These are phyloP conservation scores for Polyporus arcularius DNA, from an alignment of 768 basidiomycete species.

Conservation along the genomic window DNA sequence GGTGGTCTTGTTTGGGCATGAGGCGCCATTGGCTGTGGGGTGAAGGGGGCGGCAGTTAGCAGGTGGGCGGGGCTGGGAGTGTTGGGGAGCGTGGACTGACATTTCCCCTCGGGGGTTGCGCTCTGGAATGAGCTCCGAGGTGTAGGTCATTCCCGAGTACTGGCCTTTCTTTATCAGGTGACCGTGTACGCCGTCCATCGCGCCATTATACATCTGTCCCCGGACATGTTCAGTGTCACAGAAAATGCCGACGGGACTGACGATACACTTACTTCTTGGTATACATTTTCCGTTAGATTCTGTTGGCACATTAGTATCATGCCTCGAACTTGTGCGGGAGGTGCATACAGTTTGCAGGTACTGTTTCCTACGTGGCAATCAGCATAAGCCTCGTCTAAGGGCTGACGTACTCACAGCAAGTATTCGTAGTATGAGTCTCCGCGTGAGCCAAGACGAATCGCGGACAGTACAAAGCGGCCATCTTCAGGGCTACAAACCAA, in stretches of 20 bases:
- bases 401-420: conserved; percentile 54
- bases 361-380: conserved; percentile 54
- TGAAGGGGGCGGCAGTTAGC: not conserved
- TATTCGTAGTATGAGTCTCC: conserved; percentile 97
- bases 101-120: conserved; percentile 31
- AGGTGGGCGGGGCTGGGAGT: not conserved
- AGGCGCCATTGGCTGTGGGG: conserved; percentile 65
- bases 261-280: conserved; percentile 59
- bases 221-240: not conserved
- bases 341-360: conserved; percentile 73
- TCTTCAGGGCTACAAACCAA: conserved; percentile 41
- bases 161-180: conserved; percentile 70
- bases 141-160: conserved; percentile 66
- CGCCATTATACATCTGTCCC: conserved; percentile 83
- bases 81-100: conserved; percentile 30
- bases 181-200: conserved; percentile 79
- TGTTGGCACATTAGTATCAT: conserved; percentile 27
- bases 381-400: conserved; percentile 4
- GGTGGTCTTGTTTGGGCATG: conserved; percentile 90
- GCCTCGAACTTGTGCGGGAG: not conserved
- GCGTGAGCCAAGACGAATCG: conserved; percentile 87
- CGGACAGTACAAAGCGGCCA: conserved; percentile 61
- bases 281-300: conserved; percentile 76
- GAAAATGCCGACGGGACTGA: not conserved
- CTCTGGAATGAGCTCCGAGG: conserved; percentile 78